Evolutionary conservation across 169 alveolate species (phyloP).

Genomic region (Eimeria acervulina): DNA sequence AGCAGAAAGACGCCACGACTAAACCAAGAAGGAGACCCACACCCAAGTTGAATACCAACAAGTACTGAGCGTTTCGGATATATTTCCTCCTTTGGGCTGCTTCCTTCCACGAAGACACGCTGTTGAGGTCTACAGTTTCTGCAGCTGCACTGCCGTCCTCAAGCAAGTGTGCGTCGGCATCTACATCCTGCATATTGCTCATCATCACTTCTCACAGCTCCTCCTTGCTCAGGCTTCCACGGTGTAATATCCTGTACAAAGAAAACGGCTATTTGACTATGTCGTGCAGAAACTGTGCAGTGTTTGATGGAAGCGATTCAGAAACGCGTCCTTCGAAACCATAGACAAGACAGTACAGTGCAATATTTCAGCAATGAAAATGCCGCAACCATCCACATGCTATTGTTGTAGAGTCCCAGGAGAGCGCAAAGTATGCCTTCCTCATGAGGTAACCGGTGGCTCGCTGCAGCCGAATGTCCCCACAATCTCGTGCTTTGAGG

Average conservation of each 20-base stretch:
- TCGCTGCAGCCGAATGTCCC: neutral
- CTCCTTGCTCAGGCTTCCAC: neutral
- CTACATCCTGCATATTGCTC: constrained; percentile 26
- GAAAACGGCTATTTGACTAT: neutral
- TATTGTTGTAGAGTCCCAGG: neutral
- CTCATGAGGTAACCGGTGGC: neutral
- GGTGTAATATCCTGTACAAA: neutral
- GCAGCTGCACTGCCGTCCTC: constrained; percentile 62
- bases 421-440: neutral
- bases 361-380: neutral
- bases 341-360: neutral
- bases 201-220: neutral
- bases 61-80: constrained; percentile 19
- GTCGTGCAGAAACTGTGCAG: neutral
- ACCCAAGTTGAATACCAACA: constrained; percentile 54
- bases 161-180: constrained; percentile 6
- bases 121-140: neutral
- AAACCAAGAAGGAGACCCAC: constrained; percentile 50
- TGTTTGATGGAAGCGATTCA: neutral
- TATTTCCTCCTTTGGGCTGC: neutral
- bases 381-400: neutral
- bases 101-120: neutral
- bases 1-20: constrained; percentile 44
- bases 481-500: neutral
- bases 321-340: neutral